These are phyloP conservation scores for Suhomyces yuchorum DNA, from an alignment of 1,139 yeast genomes.

Conservation along the genomic window DNA sequence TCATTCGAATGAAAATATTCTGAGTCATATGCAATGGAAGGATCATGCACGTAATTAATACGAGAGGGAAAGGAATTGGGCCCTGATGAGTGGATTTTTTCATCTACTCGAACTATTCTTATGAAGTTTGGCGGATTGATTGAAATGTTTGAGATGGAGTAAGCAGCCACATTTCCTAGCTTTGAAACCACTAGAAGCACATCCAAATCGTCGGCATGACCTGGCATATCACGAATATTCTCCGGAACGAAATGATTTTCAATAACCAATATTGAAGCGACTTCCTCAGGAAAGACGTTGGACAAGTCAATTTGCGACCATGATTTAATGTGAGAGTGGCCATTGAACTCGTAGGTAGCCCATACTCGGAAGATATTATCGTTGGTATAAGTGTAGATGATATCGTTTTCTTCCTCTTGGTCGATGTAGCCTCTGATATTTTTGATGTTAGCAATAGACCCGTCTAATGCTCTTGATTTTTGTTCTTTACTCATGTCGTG, in stretches of 20 bases:
- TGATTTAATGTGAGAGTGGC: constrained; percentile 56
- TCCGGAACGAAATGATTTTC: constrained; percentile 53
- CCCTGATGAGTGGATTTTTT: neutral
- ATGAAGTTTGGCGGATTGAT: constrained; percentile 48
- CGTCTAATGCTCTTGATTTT: constrained; percentile 20
- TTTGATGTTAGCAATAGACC: constrained; percentile 42
- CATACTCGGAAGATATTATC: constrained; percentile 65
- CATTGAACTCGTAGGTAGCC: constrained; percentile 68
- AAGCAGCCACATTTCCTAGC: constrained; percentile 47
- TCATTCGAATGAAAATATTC: constrained; percentile 14
- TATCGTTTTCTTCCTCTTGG: constrained; percentile 36
- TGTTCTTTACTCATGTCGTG: constrained; percentile 5
- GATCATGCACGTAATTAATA: neutral
- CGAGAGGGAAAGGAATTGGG: constrained; percentile 13
- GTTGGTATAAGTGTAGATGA: constrained; percentile 61
- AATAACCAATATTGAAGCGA: constrained; percentile 50
- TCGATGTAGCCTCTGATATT: constrained; percentile 41
- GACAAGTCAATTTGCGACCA: constrained; percentile 60
- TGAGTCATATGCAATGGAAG: constrained; percentile 2
- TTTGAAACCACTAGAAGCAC: constrained; percentile 55
- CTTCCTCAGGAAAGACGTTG: constrained; percentile 19
- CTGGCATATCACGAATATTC: neutral
- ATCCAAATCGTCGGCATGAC: constrained; percentile 40
- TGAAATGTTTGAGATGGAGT: constrained; percentile 55
- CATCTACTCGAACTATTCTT: constrained; percentile 5